These are phyloP conservation scores for Poteriospumella lacustris DNA, from an alignment of 108 stramenopile genomes.

Conservation along the genomic window DNA sequence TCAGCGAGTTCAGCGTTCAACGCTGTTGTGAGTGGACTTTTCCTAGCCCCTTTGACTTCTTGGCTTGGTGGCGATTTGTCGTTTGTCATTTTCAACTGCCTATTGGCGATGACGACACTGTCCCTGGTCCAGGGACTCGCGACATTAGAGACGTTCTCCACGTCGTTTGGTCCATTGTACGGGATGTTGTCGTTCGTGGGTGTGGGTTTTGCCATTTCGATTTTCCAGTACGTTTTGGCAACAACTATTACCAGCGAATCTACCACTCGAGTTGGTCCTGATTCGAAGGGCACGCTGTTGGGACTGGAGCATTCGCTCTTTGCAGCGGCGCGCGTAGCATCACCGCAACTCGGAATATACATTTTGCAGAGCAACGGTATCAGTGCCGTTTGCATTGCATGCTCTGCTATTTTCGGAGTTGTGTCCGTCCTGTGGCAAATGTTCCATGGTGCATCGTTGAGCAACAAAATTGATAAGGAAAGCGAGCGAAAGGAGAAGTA, in stretches of 20 bases:
- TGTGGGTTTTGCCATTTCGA: not conserved
- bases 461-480: no score
- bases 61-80: conserved; percentile 39
- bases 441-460: no score
- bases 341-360: conserved; percentile 57
- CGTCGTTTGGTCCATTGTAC: not conserved
- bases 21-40: conserved; percentile 53
- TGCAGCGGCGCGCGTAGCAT: conserved; percentile 62
- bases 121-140: not conserved
- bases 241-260: conserved; percentile 68
- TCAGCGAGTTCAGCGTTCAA: conserved; percentile 58
- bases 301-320: conserved; percentile 74
- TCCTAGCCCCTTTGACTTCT: not conserved
- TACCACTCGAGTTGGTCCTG: conserved; percentile 55
- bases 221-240: conserved; percentile 54
- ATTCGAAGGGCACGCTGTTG: conserved; percentile 63
- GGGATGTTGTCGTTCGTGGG: not conserved
- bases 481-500: no score
- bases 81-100: conserved; percentile 3
- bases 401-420: no score
- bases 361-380: no score
- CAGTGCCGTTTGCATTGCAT: no score
- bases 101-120: not conserved
- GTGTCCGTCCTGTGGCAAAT: no score
- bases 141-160: not conserved